Base-by-base conservation (phyloP, 1,284 basidiomycete genomes). In the Irpex sp. region DNA sequence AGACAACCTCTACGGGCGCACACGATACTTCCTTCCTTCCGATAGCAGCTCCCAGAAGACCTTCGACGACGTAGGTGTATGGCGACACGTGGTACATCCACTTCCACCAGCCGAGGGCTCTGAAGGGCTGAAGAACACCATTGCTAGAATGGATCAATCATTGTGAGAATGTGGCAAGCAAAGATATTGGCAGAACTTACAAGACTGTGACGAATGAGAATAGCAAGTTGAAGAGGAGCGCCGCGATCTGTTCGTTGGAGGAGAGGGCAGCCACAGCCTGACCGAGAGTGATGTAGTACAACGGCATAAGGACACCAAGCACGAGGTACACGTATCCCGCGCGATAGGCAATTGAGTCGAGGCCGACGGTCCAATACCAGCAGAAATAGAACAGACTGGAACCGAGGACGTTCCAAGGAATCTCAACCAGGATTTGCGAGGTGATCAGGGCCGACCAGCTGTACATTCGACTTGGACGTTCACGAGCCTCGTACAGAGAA, bases 71-170 rank as follows among this genome's bases (percentile, higher is more conserved):
- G 69, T 89, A 89, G 5, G 89, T 91, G 76, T 87, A 93, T 0
- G 92, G 92, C 2, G 89, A 90, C 4, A 91, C 74, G 58, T 81
- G 83, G 75, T 93, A 92, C 88, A 93, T 91, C 88, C 92, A 94
- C 66, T 79, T 79, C 92, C 91, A 93, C 88, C 90, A 93, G 5
- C 86, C 88, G 5, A 93, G 83, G 15, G 80, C 72, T 4, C 78
- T 69, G 75, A 78, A 89, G 0, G 88, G 87, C 71, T 90, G 87
- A 57, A 89, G 65, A 26, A 88, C 85, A 68, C 87, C 88, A 64
- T 87, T 83, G 74, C 82, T 86, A 58, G 19, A 50, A 8, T 8
- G 19, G 17, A 21, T 26, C 3, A 50, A 26, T 33, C 53, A 17
- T 35, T 9, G 33, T 55, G 11, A 55, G 53, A 35, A 55, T 55